phyloP scores from a whole-genome alignment of 2,329 filamentous ascomycete genomes.

The Hypomyces rosellus region DNA sequence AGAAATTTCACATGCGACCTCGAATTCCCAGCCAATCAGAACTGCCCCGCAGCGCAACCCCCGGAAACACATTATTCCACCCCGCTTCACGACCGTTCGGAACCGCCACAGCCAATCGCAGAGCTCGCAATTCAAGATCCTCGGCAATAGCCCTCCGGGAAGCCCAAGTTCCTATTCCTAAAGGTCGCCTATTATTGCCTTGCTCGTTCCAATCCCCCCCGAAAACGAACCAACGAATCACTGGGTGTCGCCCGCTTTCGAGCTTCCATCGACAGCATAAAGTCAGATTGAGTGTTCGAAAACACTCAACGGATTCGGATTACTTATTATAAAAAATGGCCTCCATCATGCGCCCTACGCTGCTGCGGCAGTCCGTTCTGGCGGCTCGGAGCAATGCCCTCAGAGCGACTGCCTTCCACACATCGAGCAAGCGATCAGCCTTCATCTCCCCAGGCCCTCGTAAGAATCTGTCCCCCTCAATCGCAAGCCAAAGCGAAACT shows the following conservation, averaged over 20 bases:
- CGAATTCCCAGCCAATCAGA: constrained; percentile 24
- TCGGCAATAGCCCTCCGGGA: constrained; percentile 12
- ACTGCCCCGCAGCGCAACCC: not conserved
- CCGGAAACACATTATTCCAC: constrained; percentile 24
- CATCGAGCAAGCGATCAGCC: constrained; percentile 65
- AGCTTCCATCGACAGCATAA: not conserved
- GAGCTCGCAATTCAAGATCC: constrained; percentile 14
- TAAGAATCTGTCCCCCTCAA: constrained; percentile 43
- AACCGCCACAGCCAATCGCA: constrained; percentile 11
- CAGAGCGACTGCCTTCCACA: constrained; percentile 78
- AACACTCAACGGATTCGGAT: not conserved
- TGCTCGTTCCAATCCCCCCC: constrained; percentile 1
- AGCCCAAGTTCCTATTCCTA: constrained; percentile 1
- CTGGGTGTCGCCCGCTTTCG: not conserved
- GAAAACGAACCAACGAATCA: not conserved
- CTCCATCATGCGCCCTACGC: constrained; percentile 47
- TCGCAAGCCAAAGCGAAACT: not conserved
- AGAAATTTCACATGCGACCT: constrained; percentile 23
- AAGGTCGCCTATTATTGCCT: not conserved
- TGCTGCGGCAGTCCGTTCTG: constrained; percentile 48
- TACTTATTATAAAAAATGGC: constrained; percentile 40
- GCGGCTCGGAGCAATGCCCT: constrained; percentile 34
- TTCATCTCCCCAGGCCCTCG: constrained; percentile 83
- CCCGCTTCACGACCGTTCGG: constrained; percentile 13
- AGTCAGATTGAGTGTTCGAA: not conserved